These are phyloP conservation scores for Thecaphora thlaspeos DNA, from an alignment of 1,284 basidiomycete genomes.

Conservation along the genomic window DNA sequence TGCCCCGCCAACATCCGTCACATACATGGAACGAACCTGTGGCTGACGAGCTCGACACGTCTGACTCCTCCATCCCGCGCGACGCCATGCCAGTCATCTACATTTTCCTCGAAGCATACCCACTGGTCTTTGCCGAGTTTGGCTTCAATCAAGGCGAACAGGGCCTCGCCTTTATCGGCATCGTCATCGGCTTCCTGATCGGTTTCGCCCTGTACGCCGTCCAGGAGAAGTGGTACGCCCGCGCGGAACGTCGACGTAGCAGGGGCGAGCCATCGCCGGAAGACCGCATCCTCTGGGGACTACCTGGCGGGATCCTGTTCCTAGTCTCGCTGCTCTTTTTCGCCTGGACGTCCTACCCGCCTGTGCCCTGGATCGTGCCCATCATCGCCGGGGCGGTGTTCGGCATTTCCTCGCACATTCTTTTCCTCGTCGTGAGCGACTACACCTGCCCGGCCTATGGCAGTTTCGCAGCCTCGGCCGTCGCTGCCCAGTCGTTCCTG, in stretches of 20 bases:
- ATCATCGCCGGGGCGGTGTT: constrained; percentile 42
- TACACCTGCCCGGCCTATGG: constrained; percentile 41
- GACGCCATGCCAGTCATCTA: constrained; percentile 58
- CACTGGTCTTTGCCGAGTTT: constrained; percentile 57
- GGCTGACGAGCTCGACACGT: too few relatives aligned
- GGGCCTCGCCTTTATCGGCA: constrained; percentile 56
- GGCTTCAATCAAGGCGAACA: constrained; percentile 54
- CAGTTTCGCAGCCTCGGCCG: constrained; percentile 40
- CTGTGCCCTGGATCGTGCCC: constrained; percentile 44
- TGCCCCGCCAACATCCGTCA: too few relatives aligned
- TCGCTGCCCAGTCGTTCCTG: constrained; percentile 43
- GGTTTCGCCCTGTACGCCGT: constrained; percentile 50
- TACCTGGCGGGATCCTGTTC: constrained; percentile 33
- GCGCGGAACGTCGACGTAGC: constrained; percentile 27
- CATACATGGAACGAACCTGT: too few relatives aligned
- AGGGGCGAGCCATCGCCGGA: constrained; percentile 42
- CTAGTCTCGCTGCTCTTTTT: constrained; percentile 46
- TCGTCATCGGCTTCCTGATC: constrained; percentile 53
- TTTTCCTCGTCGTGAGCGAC: constrained; percentile 47
- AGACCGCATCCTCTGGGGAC: constrained; percentile 42
- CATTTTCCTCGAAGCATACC: constrained; percentile 58
- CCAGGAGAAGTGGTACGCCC: constrained; percentile 41
- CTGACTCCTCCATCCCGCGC: not conserved
- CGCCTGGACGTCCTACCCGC: constrained; percentile 39
- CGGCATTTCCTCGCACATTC: constrained; percentile 41